Evolutionary conservation across 2,329 filamentous ascomycete species (phyloP), one percentile per base, ranked within the genome.

Genomic region (Aspergillus pseudoglaucus): DNA sequence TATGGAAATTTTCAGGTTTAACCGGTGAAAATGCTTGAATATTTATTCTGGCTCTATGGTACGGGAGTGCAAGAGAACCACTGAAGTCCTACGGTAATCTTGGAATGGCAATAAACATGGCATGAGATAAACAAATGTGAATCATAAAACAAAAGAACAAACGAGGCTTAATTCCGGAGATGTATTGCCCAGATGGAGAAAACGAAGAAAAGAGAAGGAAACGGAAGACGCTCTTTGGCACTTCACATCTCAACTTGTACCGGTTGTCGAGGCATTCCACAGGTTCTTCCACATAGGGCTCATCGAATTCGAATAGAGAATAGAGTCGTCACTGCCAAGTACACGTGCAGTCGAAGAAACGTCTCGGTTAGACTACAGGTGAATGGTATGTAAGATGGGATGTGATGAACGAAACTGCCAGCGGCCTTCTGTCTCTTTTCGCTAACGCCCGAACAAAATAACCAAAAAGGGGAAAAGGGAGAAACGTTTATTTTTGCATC

Each of bases 401-500:
- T 47, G 43, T 47, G 44, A 45, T 48, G 47, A 51, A 45, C 52
- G 46, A 57, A 54, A 59, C 50, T 30, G 48, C 58, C 53, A 53
- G 57, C 60, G 54, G 48, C 48, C 45, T 49, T 54, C 54, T 54
- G 53, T 53, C 53, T 54, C 56, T 48, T 53, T 59, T 58, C 59
- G 52, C 59, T 63, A 65, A 60, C 55, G 56, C 60, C 53, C 50
- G 53, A 58, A 30, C 25, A 53, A 60, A 51, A 59, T 55, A 39
- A 39, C 54, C 51, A 55, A 51, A 54, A 55, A 47, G 44, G 37
- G 37, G 37, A 30, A 27, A 27, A 18, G 37, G 37, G 18, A 14
- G 49, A 44, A 46, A 6, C 50, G 54, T 70, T 78, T 88, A 91
- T 79, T 91, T 91, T 80, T 93, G 88, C 88, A 93, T 91, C 88